phyloP scores from a whole-genome alignment of 352 stramenopile genomes.

The Sclerospora graminicola region DNA sequence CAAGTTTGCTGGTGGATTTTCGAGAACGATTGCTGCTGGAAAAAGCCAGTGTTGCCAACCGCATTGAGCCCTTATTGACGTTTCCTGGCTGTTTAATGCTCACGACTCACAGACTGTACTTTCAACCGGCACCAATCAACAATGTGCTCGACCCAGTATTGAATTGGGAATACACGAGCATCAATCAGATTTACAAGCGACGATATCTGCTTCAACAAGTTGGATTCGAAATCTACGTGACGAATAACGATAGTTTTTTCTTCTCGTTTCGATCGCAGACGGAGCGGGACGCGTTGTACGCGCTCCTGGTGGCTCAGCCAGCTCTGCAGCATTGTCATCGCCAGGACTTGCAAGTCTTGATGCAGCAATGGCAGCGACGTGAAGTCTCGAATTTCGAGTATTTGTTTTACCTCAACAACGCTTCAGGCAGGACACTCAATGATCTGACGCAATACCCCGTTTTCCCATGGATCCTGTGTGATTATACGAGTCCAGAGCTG shows the following conservation, averaged over 20 bases:
- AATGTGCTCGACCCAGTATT: constrained; percentile 85
- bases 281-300: constrained; percentile 72
- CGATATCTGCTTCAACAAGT: constrained; percentile 83
- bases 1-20: constrained; percentile 78
- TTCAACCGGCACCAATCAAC: constrained; percentile 88
- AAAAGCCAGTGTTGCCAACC: constrained; percentile 34
- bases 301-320: constrained; percentile 48
- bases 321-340: constrained; percentile 33
- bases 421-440: constrained; percentile 67
- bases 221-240: constrained; percentile 79
- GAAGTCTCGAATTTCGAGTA: constrained; percentile 93
- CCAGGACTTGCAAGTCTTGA: constrained; percentile 44
- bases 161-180: constrained; percentile 65
- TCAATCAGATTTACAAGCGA: constrained; percentile 81
- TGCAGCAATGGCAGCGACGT: constrained; percentile 53
- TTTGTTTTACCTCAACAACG: constrained; percentile 79
- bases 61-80: constrained; percentile 81
- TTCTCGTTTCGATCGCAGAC: constrained; percentile 61
- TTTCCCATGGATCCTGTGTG: constrained; percentile 91
- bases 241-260: constrained; percentile 62
- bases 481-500: constrained; percentile 78
- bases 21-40: constrained; percentile 55
- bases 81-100: constrained; percentile 85
- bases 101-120: constrained; percentile 74
- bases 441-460: constrained; percentile 92